A percentile compares a stretch with the other conserved stretches of the same genome.
phyloP scores from a whole-genome alignment of 495 filamentous ascomycete species.

The Penicillium riverlandense region DNA sequence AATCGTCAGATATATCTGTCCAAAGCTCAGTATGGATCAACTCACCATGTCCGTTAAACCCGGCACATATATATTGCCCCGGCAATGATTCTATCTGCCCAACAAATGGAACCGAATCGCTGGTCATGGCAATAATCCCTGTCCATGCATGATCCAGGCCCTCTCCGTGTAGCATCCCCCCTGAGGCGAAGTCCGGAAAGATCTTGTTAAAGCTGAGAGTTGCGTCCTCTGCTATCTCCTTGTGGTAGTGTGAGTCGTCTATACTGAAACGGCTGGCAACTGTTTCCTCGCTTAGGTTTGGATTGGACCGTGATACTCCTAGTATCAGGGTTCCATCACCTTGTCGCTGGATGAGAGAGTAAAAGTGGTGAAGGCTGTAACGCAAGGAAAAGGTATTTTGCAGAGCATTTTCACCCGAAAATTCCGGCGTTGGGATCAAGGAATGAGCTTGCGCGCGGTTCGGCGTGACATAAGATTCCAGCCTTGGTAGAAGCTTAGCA shows the following conservation, averaged over 20 bases:
- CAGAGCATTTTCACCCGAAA: slow-evolving; percentile 9
- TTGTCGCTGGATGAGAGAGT: slow-evolving; percentile 20
- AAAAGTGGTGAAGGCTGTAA: slow-evolving; percentile 24
- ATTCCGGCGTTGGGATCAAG: slow-evolving; percentile 13
- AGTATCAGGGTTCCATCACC: slow-evolving; percentile 21
- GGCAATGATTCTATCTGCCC: slow-evolving; percentile 16
- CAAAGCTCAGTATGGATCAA: background rate
- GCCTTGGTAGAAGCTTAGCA: slow-evolving; percentile 16
- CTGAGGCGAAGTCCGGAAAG: slow-evolving; percentile 8
- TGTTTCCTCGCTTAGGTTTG: slow-evolving; percentile 15
- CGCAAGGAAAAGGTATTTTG: slow-evolving; percentile 21
- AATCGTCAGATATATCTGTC: background rate
- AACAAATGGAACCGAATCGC: slow-evolving; percentile 25
- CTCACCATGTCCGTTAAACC: slow-evolving; percentile 28
- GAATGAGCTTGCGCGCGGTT: slow-evolving; percentile 26
- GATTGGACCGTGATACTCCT: slow-evolving; percentile 23
- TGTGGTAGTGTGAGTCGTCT: slow-evolving; percentile 18
- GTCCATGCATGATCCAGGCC: slow-evolving; percentile 26
- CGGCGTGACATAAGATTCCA: slow-evolving; percentile 15
- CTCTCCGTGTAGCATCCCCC: slow-evolving; percentile 12
- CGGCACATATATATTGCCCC: slow-evolving; percentile 28
- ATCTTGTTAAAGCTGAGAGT: slow-evolving; percentile 12
- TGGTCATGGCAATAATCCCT: slow-evolving; percentile 27
- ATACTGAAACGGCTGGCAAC: slow-evolving; percentile 12
- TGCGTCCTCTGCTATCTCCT: slow-evolving; percentile 20